A percentile compares a stretch with the other conserved stretches of the same genome.
phyloP scores from a whole-genome alignment of 768 basidiomycete genomes.

The Roridomyces roridus region DNA sequence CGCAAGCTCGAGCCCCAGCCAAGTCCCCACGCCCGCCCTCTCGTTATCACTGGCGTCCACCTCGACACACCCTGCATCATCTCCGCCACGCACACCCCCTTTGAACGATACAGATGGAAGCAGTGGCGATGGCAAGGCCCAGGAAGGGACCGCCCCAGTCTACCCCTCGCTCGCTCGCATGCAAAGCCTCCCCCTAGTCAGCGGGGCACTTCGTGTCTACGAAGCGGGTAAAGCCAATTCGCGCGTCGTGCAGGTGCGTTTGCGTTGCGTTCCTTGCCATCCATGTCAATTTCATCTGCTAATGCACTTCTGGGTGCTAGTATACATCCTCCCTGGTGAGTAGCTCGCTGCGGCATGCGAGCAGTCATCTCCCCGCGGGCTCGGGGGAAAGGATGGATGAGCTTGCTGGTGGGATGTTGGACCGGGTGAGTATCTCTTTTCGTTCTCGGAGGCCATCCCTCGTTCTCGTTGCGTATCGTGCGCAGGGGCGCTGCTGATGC shows the following conservation, averaged over 20 bases:
- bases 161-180: slow-evolving; percentile 56
- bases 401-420: slow-evolving; percentile 88
- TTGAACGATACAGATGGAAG: background rate
- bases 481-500: no score
- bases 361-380: slow-evolving; percentile 76
- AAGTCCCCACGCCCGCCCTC: slow-evolving; percentile 15
- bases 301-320: slow-evolving; percentile 47
- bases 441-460: no score
- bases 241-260: slow-evolving; percentile 79
- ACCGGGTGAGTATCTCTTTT: slow-evolving; percentile 60
- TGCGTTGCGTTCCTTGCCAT: background rate
- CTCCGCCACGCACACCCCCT: slow-evolving; percentile 19
- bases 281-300: slow-evolving; percentile 10
- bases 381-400: slow-evolving; percentile 77
- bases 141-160: slow-evolving; percentile 18
- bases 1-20: slow-evolving; percentile 30
- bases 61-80: slow-evolving; percentile 13
- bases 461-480: no score
- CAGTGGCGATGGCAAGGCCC: background rate
- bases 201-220: slow-evolving; percentile 74
- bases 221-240: slow-evolving; percentile 86
- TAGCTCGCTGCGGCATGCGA: slow-evolving; percentile 81
- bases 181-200: slow-evolving; percentile 74
- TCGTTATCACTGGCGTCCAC: slow-evolving; percentile 13
- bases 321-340: slow-evolving; percentile 86